Conservation (phyloP, 495 filamentous ascomycete species). For the Aspergillus bertholletiae region DNA sequence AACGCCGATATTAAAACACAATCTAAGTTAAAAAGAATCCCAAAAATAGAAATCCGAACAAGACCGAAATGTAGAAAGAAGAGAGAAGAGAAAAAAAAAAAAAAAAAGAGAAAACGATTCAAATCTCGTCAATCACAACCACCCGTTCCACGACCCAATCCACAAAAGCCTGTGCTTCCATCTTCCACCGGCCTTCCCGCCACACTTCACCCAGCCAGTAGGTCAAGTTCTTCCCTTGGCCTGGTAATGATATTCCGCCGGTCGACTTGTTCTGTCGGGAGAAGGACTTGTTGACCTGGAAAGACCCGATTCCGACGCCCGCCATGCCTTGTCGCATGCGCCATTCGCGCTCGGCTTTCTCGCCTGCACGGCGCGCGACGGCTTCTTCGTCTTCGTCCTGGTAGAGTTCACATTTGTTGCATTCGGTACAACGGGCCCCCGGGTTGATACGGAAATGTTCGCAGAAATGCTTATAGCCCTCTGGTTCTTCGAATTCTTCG, state of each 20-base stretch:
- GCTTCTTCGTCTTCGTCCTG: conserved; percentile 78
- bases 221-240: conserved; percentile 21
- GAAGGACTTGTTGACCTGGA: conserved; percentile 37
- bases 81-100: background rate
- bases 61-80: background rate
- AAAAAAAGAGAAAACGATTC: conserved; percentile 4
- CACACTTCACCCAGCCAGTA: conserved; percentile 41
- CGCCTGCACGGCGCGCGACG: conserved; percentile 69
- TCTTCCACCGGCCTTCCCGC: conserved; percentile 37
- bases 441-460: conserved; percentile 81
- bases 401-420: conserved; percentile 88
- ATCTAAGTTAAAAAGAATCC: too few relatives aligned
- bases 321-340: conserved; percentile 56
- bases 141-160: conserved; percentile 44
- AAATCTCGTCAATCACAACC: conserved; percentile 36
- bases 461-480: conserved; percentile 90
- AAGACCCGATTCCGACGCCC: conserved; percentile 15
- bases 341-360: conserved; percentile 81
- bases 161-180: conserved; percentile 41
- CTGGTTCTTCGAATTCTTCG: conserved; percentile 43
- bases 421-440: conserved; percentile 68
- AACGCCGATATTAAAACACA: background rate
- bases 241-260: conserved; percentile 16
- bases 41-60: too few relatives aligned
- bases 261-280: conserved; percentile 13